Evolutionary conservation across 1,284 basidiomycete species (phyloP).

Genomic region (Thelephora terrestris): DNA sequence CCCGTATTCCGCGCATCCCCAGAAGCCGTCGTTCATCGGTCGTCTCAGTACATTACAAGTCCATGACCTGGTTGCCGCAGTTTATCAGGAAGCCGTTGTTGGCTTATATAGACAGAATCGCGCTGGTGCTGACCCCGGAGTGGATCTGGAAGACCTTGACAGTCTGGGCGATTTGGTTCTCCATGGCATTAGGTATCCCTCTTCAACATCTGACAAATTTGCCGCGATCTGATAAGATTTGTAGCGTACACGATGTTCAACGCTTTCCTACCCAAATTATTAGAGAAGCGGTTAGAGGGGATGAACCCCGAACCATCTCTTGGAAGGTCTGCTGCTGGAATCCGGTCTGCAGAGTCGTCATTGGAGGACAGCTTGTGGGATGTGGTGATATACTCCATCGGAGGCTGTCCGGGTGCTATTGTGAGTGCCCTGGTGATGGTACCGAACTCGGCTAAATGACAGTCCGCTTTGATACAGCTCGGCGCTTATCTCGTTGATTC

Average conservation of each 20-base stretch:
- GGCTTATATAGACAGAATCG: conserved; percentile 65
- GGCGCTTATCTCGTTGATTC: conserved; percentile 87
- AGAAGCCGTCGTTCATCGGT: background rate
- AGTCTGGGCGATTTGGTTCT: conserved; percentile 79
- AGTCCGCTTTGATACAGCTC: conserved; percentile 36
- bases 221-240: too few relatives aligned
- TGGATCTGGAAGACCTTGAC: conserved; percentile 80
- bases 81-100: conserved; percentile 40
- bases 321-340: background rate
- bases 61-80: conserved; percentile 26
- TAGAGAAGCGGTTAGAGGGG: conserved; percentile 46
- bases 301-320: background rate
- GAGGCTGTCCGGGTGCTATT: conserved; percentile 81
- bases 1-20: background rate
- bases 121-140: conserved; percentile 69
- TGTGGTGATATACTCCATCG: conserved; percentile 73
- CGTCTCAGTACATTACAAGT: background rate
- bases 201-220: conserved; percentile 1
- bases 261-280: conserved; percentile 85
- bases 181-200: conserved; percentile 67
- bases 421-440: conserved; percentile 33
- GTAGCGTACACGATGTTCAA: conserved; percentile 94
- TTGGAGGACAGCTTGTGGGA: conserved; percentile 70
- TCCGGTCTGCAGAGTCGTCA: conserved; percentile 30
- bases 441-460: background rate